Evolutionary conservation across 345 rosid genomes (phyloP).

Genomic region (Boechera retrofracta): DNA sequence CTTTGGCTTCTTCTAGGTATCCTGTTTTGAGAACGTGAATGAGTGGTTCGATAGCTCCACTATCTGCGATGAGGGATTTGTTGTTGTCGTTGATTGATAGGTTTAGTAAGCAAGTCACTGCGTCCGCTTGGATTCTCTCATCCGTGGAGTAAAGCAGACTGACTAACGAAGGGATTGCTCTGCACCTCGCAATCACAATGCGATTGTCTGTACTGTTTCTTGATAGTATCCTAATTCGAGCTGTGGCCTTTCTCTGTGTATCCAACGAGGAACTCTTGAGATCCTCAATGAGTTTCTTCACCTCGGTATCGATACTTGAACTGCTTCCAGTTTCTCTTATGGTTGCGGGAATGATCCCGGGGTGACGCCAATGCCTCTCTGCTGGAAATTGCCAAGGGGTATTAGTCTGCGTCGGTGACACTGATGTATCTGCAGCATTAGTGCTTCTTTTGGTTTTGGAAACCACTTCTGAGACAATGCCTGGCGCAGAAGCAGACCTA

Average conservation of each 20-base stretch:
- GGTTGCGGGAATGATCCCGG: slow-evolving; percentile 73
- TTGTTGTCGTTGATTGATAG: slow-evolving; percentile 82
- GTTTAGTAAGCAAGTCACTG: slow-evolving; percentile 92
- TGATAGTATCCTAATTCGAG: slow-evolving; percentile 71
- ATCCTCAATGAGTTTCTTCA: slow-evolving; percentile 69
- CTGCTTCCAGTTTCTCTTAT: slow-evolving; percentile 71
- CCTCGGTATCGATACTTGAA: slow-evolving; percentile 72
- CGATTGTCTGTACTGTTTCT: slow-evolving; percentile 82
- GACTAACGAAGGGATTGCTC: slow-evolving; percentile 71
- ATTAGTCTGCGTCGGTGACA: neutral
- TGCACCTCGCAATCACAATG: slow-evolving; percentile 72
- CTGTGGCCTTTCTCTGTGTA: slow-evolving; percentile 65
- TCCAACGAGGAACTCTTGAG: slow-evolving; percentile 62
- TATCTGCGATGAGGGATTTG: slow-evolving; percentile 69
- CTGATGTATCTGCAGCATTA: neutral
- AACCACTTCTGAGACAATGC: slow-evolving; percentile 51
- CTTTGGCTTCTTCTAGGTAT: slow-evolving; percentile 86
- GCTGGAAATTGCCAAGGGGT: slow-evolving; percentile 62
- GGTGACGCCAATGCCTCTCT: slow-evolving; percentile 58
- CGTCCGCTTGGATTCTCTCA: slow-evolving; percentile 65
- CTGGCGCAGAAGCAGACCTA: slow-evolving; percentile 73
- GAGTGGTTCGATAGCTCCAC: slow-evolving; percentile 77
- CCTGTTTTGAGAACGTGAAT: slow-evolving; percentile 85
- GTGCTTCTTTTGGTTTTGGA: slow-evolving; percentile 49
- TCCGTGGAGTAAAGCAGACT: slow-evolving; percentile 66